Conservation (phyloP, 2,329 filamentous ascomycete species). For the Cladophialophora psammophila region DNA sequence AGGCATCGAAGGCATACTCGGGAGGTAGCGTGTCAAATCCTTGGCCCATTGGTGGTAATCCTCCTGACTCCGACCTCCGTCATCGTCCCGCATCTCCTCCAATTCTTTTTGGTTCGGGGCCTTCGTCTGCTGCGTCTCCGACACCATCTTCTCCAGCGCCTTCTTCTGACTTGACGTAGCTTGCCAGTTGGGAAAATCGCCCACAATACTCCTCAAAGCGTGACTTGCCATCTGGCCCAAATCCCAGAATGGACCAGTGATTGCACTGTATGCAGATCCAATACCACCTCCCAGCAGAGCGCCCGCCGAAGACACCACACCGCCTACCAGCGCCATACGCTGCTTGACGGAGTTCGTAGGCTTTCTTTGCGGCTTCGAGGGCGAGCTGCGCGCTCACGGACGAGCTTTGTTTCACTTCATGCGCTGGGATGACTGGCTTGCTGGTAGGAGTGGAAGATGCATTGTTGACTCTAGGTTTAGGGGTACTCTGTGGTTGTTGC, state of each 20-base stretch:
- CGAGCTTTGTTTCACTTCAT: slow-evolving; percentile 50
- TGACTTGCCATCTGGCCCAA: slow-evolving; percentile 32
- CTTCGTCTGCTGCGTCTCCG: slow-evolving; percentile 27
- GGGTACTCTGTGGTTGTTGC: slow-evolving; percentile 1
- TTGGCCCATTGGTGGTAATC: slow-evolving; percentile 26
- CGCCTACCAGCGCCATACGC: slow-evolving; percentile 43
- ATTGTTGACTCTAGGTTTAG: slow-evolving; percentile 13
- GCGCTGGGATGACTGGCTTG: slow-evolving; percentile 42
- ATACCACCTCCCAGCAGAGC: slow-evolving; percentile 28
- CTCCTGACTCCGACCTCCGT: slow-evolving; percentile 20
- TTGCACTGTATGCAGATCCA: slow-evolving; percentile 29
- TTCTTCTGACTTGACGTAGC: slow-evolving; percentile 30
- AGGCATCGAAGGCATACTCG: slow-evolving; percentile 30
- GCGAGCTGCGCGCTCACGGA: slow-evolving; percentile 49
- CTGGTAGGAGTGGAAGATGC: slow-evolving; percentile 17
- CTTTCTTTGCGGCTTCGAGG: slow-evolving; percentile 48
- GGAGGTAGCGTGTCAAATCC: slow-evolving; percentile 30
- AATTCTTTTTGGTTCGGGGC: slow-evolving; percentile 25
- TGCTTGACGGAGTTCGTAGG: slow-evolving; percentile 50
- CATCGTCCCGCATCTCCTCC: slow-evolving; percentile 27
- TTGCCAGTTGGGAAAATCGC: slow-evolving; percentile 32
- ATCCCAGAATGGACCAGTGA: slow-evolving; percentile 32
- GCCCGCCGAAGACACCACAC: slow-evolving; percentile 26
- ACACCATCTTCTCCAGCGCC: slow-evolving; percentile 33
- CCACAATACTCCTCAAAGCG: slow-evolving; percentile 28